Evolutionary conservation across 345 rosid species (phyloP), one percentile per base, ranked within the genome.

Genomic region (Psidium guajava): DNA sequence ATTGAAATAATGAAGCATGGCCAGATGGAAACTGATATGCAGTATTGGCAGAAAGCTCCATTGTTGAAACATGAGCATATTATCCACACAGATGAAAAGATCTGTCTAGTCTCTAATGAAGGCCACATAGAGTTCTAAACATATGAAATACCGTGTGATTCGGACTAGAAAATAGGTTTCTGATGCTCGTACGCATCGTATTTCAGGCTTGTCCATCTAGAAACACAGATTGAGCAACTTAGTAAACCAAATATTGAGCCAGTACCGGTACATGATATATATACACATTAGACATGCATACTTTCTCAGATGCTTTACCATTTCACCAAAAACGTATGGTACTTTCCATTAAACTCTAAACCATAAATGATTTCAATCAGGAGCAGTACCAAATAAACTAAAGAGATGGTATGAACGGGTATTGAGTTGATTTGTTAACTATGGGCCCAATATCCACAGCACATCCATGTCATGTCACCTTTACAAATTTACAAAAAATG

Each of bases 201-300:
- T 69, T 69, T 69, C 77, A 36, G 77, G 77, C 25, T 36, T 36
- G 24, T 69, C 77, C 77, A 36, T 69, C 47, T 18, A 69, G 77
- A 69, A 32, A 69, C 24, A 9, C 52, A 69, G 25, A 69, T 69
- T 36, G 25, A 69, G 77, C 12, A 11, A 69, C 77, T 36, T 32
- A 36, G 77, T 36, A 69, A 69, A 69, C 47, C 11, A 69, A 69
- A 69, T 36, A 69, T 18, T 69, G 47, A 32, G 77, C 77, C 77
- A 32, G 1, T 44, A 64, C 11, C 1, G 1, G 28, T 28, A 15
- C 6, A 0, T 4, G 3, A 36, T 14, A 28, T 15, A 16, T 3
- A 64, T 9, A 28, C 21, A 61, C 44, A 64, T 36, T 28, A 64
- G 42, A 3, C 42, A 64, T 64, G 42, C 75, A 28, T 28, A 64